Evolutionary conservation across 202 grass and related monocot species (phyloP).

Genomic region (Zizania palustris): DNA sequence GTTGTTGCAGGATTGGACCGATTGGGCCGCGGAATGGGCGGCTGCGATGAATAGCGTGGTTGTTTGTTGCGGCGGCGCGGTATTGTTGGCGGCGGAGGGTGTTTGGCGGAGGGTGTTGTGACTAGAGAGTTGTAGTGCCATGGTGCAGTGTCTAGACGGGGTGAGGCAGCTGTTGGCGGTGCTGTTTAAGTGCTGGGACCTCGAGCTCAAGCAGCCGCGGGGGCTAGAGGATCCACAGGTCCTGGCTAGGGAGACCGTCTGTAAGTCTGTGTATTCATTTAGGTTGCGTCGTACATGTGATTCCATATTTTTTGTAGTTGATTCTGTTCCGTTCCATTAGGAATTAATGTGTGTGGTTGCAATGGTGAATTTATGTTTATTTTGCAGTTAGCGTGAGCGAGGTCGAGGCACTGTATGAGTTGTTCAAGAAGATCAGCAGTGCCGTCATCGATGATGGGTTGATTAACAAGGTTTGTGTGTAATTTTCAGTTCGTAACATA

Average conservation of each 20-base stretch:
- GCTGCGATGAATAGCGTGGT: conserved; percentile 18
- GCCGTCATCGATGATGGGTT: conserved; percentile 79
- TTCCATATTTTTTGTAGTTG: not conserved
- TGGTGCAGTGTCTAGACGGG: conserved; percentile 84
- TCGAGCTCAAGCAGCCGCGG: conserved; percentile 63
- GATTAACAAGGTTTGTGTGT: conserved; percentile 69
- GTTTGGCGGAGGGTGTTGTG: not conserved
- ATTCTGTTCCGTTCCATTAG: not conserved
- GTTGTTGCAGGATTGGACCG: conserved; percentile 7
- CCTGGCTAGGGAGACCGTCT: conserved; percentile 89
- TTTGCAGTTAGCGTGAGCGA: conserved; percentile 81
- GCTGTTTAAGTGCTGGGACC: conserved; percentile 76
- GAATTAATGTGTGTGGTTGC: not conserved
- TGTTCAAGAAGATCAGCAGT: conserved; percentile 90
- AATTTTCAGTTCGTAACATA: not conserved
- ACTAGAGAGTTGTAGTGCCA: conserved; percentile 34
- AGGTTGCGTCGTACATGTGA: not conserved
- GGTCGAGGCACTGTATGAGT: conserved; percentile 78
- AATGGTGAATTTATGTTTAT: not conserved
- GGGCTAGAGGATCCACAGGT: conserved; percentile 75
- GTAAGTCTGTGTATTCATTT: conserved; percentile 49
- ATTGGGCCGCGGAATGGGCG: conserved; percentile 27
- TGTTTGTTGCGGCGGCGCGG: not conserved
- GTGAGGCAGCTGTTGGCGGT: conserved; percentile 64
- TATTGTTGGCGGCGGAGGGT: not conserved